Evolutionary conservation across 371 early-diverging fungal species (phyloP).

Genomic region (Quaeritorhiza haematococci): DNA sequence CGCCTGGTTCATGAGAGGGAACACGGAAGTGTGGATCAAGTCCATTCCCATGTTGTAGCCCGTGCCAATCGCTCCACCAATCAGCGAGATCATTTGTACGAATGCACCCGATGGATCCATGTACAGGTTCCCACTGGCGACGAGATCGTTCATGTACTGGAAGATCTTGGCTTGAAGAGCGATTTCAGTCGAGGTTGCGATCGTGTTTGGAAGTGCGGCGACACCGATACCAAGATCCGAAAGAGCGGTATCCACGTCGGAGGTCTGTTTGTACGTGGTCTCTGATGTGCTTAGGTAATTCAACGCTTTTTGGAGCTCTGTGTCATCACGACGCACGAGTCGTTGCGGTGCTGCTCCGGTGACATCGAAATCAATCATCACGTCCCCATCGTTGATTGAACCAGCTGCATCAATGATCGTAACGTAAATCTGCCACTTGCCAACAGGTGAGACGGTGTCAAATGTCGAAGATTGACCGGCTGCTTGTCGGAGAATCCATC

Average conservation of each 20-base stretch:
- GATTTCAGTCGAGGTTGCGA: background rate
- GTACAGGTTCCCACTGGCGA: background rate
- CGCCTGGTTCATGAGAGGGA: too few species aligned
- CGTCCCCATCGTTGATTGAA: slow-evolving; percentile 2
- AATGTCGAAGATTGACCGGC: slow-evolving; percentile 6
- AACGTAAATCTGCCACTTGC: slow-evolving; percentile 11
- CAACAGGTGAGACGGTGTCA: too few species aligned
- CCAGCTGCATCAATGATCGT: slow-evolving; percentile 15
- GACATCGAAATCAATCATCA: background rate
- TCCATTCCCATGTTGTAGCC: too few species aligned
- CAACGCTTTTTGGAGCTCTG: too few species aligned
- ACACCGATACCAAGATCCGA: background rate
- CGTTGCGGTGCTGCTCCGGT: too few species aligned
- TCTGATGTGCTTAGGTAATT: background rate
- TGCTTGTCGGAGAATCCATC: too few species aligned
- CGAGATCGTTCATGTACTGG: background rate
- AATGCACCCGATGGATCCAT: too few species aligned
- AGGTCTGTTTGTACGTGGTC: background rate
- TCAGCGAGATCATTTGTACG: too few species aligned
- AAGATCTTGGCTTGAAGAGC: background rate
- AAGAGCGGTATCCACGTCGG: background rate
- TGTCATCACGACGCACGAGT: too few species aligned
- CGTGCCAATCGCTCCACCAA: too few species aligned
- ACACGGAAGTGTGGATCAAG: too few species aligned
- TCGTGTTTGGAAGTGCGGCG: background rate